A percentile compares a stretch with the other conserved stretches of the same genome.
Conservation (phyloP, 768 basidiomycete genomes). For the Russula brevipes region DNA sequence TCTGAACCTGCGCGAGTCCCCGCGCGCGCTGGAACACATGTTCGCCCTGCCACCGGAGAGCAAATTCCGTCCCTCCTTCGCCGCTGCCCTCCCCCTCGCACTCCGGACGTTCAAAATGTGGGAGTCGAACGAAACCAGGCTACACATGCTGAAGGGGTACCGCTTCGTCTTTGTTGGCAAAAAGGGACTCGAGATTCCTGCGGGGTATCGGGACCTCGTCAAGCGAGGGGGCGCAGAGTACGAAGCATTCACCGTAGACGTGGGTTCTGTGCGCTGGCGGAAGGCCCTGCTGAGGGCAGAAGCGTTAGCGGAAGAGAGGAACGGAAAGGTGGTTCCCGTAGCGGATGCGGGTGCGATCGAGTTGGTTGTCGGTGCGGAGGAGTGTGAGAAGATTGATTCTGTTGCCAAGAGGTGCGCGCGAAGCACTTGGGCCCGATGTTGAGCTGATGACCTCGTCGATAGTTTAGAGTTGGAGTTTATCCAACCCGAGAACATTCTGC, state of each 20-base stretch:
- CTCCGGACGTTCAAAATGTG: constrained; percentile 53
- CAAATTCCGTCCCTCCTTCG: constrained; percentile 57
- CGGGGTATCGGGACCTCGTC: constrained; percentile 51
- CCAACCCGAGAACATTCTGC: constrained; percentile 43
- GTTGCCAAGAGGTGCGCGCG: constrained; percentile 47
- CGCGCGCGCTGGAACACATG: constrained; percentile 46
- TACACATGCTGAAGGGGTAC: constrained; percentile 47
- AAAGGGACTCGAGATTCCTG: constrained; percentile 44
- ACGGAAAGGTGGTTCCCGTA: constrained; percentile 41
- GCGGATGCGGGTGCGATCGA: constrained; percentile 45
- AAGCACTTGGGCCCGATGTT: neutral
- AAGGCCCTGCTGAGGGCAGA: constrained; percentile 48
- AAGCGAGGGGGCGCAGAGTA: constrained; percentile 54
- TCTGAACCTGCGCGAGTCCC: constrained; percentile 32
- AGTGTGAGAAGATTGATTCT: constrained; percentile 48
- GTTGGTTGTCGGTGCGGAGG: constrained; percentile 47
- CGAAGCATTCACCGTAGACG: constrained; percentile 53
- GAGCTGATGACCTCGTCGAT: neutral
- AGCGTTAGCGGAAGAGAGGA: constrained; percentile 36
- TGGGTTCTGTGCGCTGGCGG: constrained; percentile 47
- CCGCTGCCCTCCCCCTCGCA: constrained; percentile 42
- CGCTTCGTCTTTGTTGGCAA: constrained; percentile 62
- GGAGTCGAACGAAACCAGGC: constrained; percentile 62
- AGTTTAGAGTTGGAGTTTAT: constrained; percentile 44
- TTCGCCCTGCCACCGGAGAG: constrained; percentile 49